Conservation (phyloP, 805 yeast genomes). For the Barnettozyma pratensis region DNA sequence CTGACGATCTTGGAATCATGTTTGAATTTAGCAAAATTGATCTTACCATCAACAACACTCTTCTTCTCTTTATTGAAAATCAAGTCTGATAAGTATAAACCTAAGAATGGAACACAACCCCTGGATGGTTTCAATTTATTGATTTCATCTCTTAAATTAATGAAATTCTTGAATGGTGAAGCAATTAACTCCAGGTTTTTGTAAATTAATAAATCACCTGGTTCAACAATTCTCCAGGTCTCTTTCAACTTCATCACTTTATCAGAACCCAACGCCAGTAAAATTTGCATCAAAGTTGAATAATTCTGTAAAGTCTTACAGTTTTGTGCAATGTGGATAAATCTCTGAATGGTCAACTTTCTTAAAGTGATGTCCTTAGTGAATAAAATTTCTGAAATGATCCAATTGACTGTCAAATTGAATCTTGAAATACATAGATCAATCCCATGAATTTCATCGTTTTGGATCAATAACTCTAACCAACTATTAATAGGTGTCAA, state of each 20-base stretch:
- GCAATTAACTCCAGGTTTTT: constrained; percentile 65
- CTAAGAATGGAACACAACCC: constrained; percentile 90
- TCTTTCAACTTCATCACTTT: constrained; percentile 51
- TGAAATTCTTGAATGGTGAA: constrained; percentile 71
- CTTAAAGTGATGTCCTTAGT: constrained; percentile 58
- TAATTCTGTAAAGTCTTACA: constrained; percentile 72
- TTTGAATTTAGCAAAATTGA: constrained; percentile 76
- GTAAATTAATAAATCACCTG: constrained; percentile 65
- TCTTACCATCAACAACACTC: constrained; percentile 28
- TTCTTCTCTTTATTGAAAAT: constrained; percentile 52
- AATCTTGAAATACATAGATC: constrained; percentile 80
- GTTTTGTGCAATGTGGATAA: constrained; percentile 78
- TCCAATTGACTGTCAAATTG: constrained; percentile 88
- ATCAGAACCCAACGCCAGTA: constrained; percentile 71
- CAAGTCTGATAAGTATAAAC: constrained; percentile 78
- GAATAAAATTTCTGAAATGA: constrained; percentile 77
- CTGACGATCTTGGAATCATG: constrained; percentile 74
- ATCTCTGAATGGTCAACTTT: constrained; percentile 70
- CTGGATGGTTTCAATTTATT: constrained; percentile 52
- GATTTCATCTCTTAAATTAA: constrained; percentile 58
- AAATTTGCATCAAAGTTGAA: constrained; percentile 82
- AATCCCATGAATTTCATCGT: constrained; percentile 59
- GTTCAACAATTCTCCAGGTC: constrained; percentile 72
- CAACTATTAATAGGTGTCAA: constrained; percentile 73
- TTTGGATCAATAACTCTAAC: constrained; percentile 67